These are phyloP conservation scores for Fennellomyces sp. DNA, from an alignment of 371 early-diverging fungal genomes.

Conservation along the genomic window DNA sequence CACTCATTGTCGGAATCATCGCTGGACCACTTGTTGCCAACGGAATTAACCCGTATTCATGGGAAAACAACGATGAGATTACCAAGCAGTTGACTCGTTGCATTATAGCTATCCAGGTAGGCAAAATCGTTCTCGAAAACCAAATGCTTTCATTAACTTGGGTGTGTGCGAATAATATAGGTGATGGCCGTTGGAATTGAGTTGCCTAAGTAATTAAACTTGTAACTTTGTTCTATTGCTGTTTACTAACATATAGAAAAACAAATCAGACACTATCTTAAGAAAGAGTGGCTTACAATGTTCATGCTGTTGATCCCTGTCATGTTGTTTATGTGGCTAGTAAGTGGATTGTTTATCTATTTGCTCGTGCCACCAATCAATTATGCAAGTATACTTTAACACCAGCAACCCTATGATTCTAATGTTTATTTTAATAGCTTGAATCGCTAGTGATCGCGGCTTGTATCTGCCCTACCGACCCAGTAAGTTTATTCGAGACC, in stretches of 20 bases:
- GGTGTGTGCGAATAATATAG: conserved; percentile 21
- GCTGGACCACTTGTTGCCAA: conserved; percentile 75
- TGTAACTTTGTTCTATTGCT: too few species aligned
- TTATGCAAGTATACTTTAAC: conserved; percentile 59
- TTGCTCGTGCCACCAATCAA: conserved; percentile 60
- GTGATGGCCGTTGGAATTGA: conserved; percentile 90
- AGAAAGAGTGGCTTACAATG: conserved; percentile 68
- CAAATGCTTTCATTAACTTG: not conserved
- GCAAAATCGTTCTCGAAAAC: not conserved
- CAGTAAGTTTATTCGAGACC: conserved; percentile 60
- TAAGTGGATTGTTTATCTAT: conserved; percentile 75
- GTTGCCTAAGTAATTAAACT: conserved; percentile 75
- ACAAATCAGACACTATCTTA: conserved; percentile 55
- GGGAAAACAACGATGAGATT: conserved; percentile 55
- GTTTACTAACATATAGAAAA: not conserved
- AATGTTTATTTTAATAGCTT: conserved; percentile 40
- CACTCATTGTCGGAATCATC: conserved; percentile 89
- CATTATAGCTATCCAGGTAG: conserved; percentile 79
- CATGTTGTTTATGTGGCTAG: conserved; percentile 87
- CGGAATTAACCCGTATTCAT: conserved; percentile 63
- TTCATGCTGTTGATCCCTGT: conserved; percentile 81
- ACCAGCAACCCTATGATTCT: not conserved
- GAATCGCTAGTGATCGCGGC: conserved; percentile 84
- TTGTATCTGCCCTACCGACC: conserved; percentile 95
- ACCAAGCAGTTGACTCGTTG: conserved; percentile 78